Conservation (phyloP, 2,329 filamentous ascomycete species). For the Ceratocystis harringtonii region DNA sequence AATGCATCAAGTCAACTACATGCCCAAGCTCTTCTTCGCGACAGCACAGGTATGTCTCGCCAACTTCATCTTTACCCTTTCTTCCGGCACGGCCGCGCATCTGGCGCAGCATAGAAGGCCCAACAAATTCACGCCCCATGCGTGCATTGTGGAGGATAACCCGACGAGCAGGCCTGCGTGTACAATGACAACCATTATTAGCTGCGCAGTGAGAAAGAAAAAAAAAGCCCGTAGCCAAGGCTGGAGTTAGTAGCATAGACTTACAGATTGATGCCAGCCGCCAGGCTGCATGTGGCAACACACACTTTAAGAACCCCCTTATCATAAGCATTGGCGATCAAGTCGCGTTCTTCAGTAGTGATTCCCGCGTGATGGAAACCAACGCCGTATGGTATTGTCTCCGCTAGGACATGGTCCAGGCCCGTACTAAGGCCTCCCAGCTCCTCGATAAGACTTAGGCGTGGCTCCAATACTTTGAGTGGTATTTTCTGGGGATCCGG, state of each 20-base stretch:
- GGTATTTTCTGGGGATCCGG: slow-evolving; percentile 35
- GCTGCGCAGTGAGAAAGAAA: neutral
- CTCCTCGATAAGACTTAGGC: slow-evolving; percentile 50
- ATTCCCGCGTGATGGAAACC: slow-evolving; percentile 64
- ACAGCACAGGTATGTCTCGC: slow-evolving; percentile 66
- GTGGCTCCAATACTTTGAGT: slow-evolving; percentile 36
- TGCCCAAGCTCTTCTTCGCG: slow-evolving; percentile 51
- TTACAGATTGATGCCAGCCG: slow-evolving; percentile 64
- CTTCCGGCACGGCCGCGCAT: slow-evolving; percentile 67
- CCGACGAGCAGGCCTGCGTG: slow-evolving; percentile 41
- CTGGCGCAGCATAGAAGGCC: slow-evolving; percentile 63
- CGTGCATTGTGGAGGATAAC: slow-evolving; percentile 62
- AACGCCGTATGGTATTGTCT: slow-evolving; percentile 50
- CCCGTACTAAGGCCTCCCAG: slow-evolving; percentile 50
- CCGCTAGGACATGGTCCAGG: slow-evolving; percentile 48
- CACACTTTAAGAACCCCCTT: slow-evolving; percentile 51
- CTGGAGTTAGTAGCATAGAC: neutral
- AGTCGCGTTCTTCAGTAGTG: slow-evolving; percentile 59
- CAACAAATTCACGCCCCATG: slow-evolving; percentile 64
- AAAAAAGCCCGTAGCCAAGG: neutral
- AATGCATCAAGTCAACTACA: slow-evolving; percentile 55
- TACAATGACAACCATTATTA: neutral
- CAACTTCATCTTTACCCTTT: slow-evolving; percentile 63
- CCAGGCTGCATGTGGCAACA: slow-evolving; percentile 63
- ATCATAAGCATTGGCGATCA: slow-evolving; percentile 58